phyloP scores from a whole-genome alignment of 345 rosid species.

The Ceriops decandra region DNA sequence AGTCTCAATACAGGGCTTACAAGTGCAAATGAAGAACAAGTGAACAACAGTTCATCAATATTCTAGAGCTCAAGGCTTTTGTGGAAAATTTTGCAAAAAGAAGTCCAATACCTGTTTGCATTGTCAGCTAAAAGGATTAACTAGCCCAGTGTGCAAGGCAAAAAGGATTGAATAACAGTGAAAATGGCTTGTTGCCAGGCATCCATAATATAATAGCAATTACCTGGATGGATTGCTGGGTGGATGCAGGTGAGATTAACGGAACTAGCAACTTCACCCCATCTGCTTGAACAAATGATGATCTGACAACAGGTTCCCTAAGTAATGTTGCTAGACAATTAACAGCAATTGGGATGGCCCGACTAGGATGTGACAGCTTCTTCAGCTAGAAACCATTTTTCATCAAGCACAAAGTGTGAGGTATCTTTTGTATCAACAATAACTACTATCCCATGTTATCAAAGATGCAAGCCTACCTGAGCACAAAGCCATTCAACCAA shows the following conservation, averaged over 20 bases:
- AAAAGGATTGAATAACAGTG: no score
- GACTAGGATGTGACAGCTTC: conserved; percentile 86
- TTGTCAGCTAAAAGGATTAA: conserved; percentile 6
- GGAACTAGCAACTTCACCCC: conserved; percentile 91
- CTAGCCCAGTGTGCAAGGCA: no score
- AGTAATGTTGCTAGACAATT: conserved; percentile 73
- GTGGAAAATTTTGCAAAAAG: not conserved
- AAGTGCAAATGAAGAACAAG: not conserved
- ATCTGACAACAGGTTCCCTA: conserved; percentile 85
- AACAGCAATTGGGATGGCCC: conserved; percentile 68
- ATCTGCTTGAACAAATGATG: conserved; percentile 82
- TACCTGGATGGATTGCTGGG: conserved; percentile 97
- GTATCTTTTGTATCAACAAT: not conserved
- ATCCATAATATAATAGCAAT: not conserved
- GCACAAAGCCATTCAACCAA: conserved; percentile 96
- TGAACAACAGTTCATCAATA: not conserved
- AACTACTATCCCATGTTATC: not conserved
- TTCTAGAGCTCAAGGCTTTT: conserved; percentile 1
- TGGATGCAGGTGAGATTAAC: conserved; percentile 85
- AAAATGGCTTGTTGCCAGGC: not conserved
- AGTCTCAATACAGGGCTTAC: not conserved
- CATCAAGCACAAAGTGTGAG: conserved; percentile 3
- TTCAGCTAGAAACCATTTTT: conserved; percentile 48
- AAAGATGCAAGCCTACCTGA: conserved; percentile 47
- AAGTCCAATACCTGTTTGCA: not conserved